These are phyloP conservation scores for Geotrichum aggregatum DNA, from an alignment of 1,139 yeast species.

Conservation along the genomic window DNA sequence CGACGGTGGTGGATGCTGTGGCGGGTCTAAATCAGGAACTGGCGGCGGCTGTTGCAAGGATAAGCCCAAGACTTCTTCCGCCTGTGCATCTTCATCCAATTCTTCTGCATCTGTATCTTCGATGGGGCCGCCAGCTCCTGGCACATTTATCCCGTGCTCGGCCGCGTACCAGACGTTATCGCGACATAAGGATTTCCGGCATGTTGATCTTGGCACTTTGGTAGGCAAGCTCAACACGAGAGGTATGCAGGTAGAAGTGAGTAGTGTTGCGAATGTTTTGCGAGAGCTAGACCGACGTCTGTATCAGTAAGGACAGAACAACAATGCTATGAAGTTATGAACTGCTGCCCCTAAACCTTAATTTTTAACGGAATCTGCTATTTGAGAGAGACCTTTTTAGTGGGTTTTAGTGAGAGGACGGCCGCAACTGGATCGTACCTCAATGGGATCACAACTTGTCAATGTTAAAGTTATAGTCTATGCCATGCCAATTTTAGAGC, in stretches of 20 bases:
- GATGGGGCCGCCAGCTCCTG: conserved; percentile 25
- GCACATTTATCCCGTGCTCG: conserved; percentile 76
- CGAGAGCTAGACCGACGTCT: conserved; percentile 72
- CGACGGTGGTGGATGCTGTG: conserved; percentile 7
- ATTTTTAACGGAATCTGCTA: too few species aligned
- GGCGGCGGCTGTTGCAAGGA: conserved; percentile 10
- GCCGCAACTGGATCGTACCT: too few species aligned
- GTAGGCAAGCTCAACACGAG: conserved; percentile 73
- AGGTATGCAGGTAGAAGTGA: conserved; percentile 86
- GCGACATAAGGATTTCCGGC: conserved; percentile 68
- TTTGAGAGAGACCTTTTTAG: too few species aligned
- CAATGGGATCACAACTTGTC: too few species aligned
- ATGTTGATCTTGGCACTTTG: conserved; percentile 66
- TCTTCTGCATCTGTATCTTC: not conserved
- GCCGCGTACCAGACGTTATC: conserved; percentile 84
- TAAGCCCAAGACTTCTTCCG: not conserved
- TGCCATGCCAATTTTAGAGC: too few species aligned
- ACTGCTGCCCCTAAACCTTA: too few species aligned
- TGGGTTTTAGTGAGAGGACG: too few species aligned
- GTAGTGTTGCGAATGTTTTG: conserved; percentile 74
- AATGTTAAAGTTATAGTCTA: too few species aligned
- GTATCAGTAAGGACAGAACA: conserved; percentile 30
- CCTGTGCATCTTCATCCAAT: not conserved
- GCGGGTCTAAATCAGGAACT: conserved; percentile 2
- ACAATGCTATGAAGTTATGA: too few species aligned